These are phyloP conservation scores for Spongospora subterranea DNA, from an alignment of 208 protist species.

Conservation along the genomic window DNA sequence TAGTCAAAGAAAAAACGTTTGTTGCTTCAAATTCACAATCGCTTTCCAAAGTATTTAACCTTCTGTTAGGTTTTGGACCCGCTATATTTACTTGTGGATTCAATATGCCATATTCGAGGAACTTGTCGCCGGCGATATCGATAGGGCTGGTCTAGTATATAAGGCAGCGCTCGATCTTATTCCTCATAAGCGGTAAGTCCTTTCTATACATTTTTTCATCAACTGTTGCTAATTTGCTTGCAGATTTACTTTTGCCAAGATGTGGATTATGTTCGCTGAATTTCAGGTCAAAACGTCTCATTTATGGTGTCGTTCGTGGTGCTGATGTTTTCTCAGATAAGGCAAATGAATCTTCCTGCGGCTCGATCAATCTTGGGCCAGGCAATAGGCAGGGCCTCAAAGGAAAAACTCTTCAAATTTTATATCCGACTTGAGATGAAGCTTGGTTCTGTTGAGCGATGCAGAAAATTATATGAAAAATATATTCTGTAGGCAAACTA, in stretches of 20 bases:
- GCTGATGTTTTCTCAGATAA: too few species aligned
- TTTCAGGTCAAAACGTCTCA: conserved; percentile 86
- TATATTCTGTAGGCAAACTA: conserved; percentile 77
- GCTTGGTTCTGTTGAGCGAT: conserved; percentile 72
- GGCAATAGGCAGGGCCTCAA: conserved; percentile 77
- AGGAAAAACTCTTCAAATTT: conserved; percentile 82
- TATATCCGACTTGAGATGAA: conserved; percentile 77
- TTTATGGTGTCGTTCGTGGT: too few species aligned
- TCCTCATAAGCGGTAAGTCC: conserved; percentile 75
- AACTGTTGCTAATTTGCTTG: neutral
- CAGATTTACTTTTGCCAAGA: conserved; percentile 68
- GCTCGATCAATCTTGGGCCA: conserved; percentile 78
- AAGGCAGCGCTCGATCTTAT: conserved; percentile 73
- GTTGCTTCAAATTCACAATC: neutral
- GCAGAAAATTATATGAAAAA: conserved; percentile 79
- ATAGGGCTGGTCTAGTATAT: conserved; percentile 73
- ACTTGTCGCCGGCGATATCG: conserved; percentile 71
- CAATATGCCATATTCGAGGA: conserved; percentile 91
- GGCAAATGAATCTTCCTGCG: conserved; percentile 66
- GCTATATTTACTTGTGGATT: conserved; percentile 92
- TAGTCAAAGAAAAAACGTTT: conserved; percentile 68
- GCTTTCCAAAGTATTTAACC: neutral
- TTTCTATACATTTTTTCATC: neutral
- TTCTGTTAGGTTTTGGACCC: conserved; percentile 58
- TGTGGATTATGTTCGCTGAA: conserved; percentile 76